Evolutionary conservation across 1,284 basidiomycete genomes (phyloP).

Genomic region (Megacollybia platyphylla): DNA sequence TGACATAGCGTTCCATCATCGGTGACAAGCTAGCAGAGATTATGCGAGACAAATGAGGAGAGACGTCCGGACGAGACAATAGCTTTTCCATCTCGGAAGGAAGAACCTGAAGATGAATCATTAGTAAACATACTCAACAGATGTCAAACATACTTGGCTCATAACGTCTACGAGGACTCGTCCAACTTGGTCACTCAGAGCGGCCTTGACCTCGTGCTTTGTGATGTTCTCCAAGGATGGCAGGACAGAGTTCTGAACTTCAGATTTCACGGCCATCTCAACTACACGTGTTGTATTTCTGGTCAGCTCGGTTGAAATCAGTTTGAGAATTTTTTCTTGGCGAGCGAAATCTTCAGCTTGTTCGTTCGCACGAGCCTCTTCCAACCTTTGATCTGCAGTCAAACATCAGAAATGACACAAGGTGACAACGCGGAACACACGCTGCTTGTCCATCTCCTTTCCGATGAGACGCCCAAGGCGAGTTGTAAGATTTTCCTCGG

Average conservation of each 20-base stretch:
- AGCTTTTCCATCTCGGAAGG: constrained; percentile 68
- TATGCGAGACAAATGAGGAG: constrained; percentile 59
- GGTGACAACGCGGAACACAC: constrained; percentile 23
- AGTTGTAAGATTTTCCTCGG: constrained; percentile 65
- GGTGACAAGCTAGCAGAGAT: constrained; percentile 57
- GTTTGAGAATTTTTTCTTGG: constrained; percentile 76
- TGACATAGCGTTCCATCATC: constrained; percentile 66
- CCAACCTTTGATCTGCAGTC: constrained; percentile 61
- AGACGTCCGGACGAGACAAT: constrained; percentile 62
- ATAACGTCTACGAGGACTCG: constrained; percentile 59
- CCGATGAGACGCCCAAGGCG: constrained; percentile 63
- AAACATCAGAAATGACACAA: constrained; percentile 1
- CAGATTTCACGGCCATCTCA: constrained; percentile 70
- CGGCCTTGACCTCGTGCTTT: constrained; percentile 61
- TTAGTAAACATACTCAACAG: constrained; percentile 3
- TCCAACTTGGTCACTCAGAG: constrained; percentile 64
- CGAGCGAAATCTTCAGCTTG: constrained; percentile 67
- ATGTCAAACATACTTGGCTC: constrained; percentile 41
- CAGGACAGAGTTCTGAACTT: constrained; percentile 69
- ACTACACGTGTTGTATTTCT: constrained; percentile 77
- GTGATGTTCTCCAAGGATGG: constrained; percentile 71
- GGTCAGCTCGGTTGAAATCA: constrained; percentile 74
- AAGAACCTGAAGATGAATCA: constrained; percentile 35
- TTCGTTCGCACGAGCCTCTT: constrained; percentile 64
- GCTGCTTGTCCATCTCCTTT: constrained; percentile 80